Evolutionary conservation across 768 basidiomycete genomes (phyloP), one percentile per base, ranked within the genome.

Genomic region (Amanita rubescens): DNA sequence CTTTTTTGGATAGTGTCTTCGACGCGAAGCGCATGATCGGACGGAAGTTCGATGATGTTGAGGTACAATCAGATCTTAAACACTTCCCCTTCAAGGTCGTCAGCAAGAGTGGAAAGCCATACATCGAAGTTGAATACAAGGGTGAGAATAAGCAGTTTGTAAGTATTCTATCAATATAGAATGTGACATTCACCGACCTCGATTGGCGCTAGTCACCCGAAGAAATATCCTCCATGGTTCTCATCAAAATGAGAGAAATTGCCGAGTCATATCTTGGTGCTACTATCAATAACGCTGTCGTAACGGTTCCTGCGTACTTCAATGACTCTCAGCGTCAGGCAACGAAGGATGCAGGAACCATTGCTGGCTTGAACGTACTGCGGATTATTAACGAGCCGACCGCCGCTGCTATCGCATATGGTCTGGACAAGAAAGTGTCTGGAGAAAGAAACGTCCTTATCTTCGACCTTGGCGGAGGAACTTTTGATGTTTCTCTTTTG

Each of bases 311-410:
- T 30, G 94, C 94, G 34, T 97, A 97, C 78, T 97, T 97, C 80
- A 98, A 98, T 71, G 94, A 98, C 76, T 94, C 95, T 22, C 95
- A 98, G 68, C 90, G 95, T 67, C 93, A 95, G 65, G 95, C 95
- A 19, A 98, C 95, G 63, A 98, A 96, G 77, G 95, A 98, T 65
- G 94, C 95, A 34, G 95, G 95, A 62, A 83, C 82, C 56, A 97
- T 98, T 63, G 81, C 93, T 17, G 95, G 95, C 58, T 74, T 98
- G 60, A 93, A 95, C 67, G 89, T 97, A 57, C 89, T 95, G 65
- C 93, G 95, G 75, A 96, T 97, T 70, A 95, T 97, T 76, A 97
- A 97, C 75, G 95, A 98, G 71, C 94, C 95, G 35, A 98, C 95
- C 44, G 95, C 95, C 37, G 95, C 95, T 49, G 94, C 94, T 58